phyloP scores from a whole-genome alignment of 2,329 filamentous ascomycete species.

The Sarocladium oryzae region DNA sequence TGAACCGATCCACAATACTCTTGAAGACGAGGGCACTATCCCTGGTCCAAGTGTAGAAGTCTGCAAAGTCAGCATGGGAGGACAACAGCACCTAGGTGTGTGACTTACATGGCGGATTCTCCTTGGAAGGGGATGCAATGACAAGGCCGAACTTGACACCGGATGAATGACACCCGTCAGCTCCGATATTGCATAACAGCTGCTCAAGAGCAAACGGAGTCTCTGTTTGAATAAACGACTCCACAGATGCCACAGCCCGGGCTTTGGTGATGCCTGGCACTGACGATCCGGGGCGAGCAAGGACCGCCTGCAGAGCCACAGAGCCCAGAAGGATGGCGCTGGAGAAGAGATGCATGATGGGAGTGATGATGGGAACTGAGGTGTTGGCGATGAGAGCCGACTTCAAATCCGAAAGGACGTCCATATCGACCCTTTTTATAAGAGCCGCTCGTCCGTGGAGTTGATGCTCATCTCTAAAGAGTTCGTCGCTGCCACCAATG shows the following conservation, averaged over 20 bases:
- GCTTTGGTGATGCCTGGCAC: slow-evolving; percentile 19
- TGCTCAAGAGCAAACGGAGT: slow-evolving; percentile 43
- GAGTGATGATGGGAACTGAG: slow-evolving; percentile 21
- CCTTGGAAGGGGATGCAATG: slow-evolving; percentile 49
- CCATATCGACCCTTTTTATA: slow-evolving; percentile 5
- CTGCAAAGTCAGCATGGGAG: slow-evolving; percentile 29
- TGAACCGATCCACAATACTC: slow-evolving; percentile 59
- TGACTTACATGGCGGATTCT: slow-evolving; percentile 48
- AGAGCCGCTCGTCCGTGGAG: not conserved
- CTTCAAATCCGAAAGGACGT: not conserved
- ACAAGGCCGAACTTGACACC: slow-evolving; percentile 46
- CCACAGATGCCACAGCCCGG: slow-evolving; percentile 40
- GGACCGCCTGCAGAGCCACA: slow-evolving; percentile 42
- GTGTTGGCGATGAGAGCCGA: not conserved
- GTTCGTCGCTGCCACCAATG: not conserved
- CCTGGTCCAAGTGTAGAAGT: slow-evolving; percentile 74
- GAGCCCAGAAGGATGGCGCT: slow-evolving; percentile 45
- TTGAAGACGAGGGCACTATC: slow-evolving; percentile 69
- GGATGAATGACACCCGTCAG: slow-evolving; percentile 41
- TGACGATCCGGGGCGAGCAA: slow-evolving; percentile 34
- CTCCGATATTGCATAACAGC: slow-evolving; percentile 54
- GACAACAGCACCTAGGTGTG: not conserved
- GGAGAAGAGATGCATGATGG: slow-evolving; percentile 45
- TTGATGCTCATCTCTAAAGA: not conserved
- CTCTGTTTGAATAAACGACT: slow-evolving; percentile 47